A percentile compares a stretch with the other conserved stretches of the same genome.
phyloP scores from a whole-genome alignment of 345 rosid genomes.

The Bruguiera gymnorhiza region DNA sequence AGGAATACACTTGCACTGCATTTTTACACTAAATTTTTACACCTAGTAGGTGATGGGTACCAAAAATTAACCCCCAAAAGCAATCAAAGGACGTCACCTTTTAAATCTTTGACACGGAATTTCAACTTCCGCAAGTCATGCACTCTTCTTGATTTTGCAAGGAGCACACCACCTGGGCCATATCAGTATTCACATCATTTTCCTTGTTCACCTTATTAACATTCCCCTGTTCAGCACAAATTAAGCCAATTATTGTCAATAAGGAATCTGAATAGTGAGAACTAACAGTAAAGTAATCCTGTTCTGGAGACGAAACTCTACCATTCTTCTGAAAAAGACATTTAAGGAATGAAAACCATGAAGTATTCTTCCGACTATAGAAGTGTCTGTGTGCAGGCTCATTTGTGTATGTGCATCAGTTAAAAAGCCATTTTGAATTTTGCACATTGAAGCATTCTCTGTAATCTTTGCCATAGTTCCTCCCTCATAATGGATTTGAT shows the following conservation, averaged over 20 bases:
- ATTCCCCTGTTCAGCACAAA: conserved; percentile 11
- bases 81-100: no score
- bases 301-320: neutral
- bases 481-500: neutral
- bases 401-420: neutral
- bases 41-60: neutral
- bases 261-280: neutral
- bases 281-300: neutral
- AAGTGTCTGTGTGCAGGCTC: neutral
- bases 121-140: conserved; percentile 74
- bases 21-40: neutral
- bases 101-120: neutral
- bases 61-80: no score
- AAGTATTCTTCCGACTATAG: neutral
- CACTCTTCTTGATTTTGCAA: conserved; percentile 72
- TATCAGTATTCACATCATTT: conserved; percentile 18
- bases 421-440: neutral
- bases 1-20: neutral
- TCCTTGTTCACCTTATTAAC: neutral
- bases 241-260: neutral
- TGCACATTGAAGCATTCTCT: neutral
- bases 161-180: conserved; percentile 76
- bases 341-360: neutral
- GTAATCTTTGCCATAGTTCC: no score
- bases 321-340: neutral